Percentiles rank a stretch among this genome's conserved stretches.
Evolutionary conservation across 441 rosid genomes (phyloP).

Genomic region (Erodium moschatum): DNA sequence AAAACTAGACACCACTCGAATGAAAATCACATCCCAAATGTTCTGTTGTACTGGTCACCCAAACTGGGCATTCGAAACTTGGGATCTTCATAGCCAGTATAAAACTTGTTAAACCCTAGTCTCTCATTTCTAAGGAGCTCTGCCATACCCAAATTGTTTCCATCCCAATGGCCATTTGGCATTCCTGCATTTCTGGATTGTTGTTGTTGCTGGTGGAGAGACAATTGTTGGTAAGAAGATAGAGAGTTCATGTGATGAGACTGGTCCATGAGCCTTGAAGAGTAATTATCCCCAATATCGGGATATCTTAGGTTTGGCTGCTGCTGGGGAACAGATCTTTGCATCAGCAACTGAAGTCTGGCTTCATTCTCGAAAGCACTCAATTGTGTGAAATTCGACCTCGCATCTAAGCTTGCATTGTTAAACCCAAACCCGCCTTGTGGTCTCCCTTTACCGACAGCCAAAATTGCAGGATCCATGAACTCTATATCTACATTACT

Average conservation of each 20-base stretch:
- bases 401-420: constrained; percentile 40
- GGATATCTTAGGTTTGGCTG: constrained; percentile 45
- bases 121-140: constrained; percentile 50
- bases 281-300: constrained; percentile 40
- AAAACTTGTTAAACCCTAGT: constrained; percentile 48
- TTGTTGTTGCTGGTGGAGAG: constrained; percentile 34
- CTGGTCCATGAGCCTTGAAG: constrained; percentile 61
- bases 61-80: constrained; percentile 60
- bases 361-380: constrained; percentile 55
- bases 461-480: constrained; percentile 91
- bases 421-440: constrained; percentile 36
- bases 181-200: constrained; percentile 40
- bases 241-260: constrained; percentile 39
- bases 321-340: constrained; percentile 47
- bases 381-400: constrained; percentile 44
- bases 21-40: constrained; percentile 57
- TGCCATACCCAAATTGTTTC: constrained; percentile 38
- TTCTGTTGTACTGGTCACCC: constrained; percentile 59
- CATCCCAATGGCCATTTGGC: constrained; percentile 77
- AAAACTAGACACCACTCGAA: constrained; percentile 7
- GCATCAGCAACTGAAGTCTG: constrained; percentile 57
- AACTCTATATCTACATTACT: constrained; percentile 54
- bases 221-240: constrained; percentile 42
- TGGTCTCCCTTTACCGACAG: constrained; percentile 78
- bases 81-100: constrained; percentile 64